These are phyloP conservation scores for Cladosporium sp. DNA, from an alignment of 2,329 filamentous ascomycete genomes.

Conservation along the genomic window DNA sequence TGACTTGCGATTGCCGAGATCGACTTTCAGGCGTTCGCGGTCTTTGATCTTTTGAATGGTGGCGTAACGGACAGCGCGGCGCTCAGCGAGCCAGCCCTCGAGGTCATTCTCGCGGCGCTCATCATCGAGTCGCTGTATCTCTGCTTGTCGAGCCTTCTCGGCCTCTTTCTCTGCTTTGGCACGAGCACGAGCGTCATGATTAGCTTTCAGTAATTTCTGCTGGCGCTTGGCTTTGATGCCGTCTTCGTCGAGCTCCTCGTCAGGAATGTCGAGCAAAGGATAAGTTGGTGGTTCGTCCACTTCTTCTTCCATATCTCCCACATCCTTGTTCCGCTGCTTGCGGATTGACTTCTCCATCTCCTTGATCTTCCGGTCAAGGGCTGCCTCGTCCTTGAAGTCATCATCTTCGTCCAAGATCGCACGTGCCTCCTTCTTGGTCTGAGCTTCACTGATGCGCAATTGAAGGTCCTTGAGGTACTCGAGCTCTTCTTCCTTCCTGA, in stretches of 20 bases:
- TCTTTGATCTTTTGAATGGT: conserved; percentile 85
- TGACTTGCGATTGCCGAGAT: conserved; percentile 93
- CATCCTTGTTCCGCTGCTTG: conserved; percentile 86
- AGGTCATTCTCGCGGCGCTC: conserved; percentile 80
- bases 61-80: conserved; percentile 65
- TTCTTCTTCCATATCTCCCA: conserved; percentile 76
- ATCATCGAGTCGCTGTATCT: conserved; percentile 77
- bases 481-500: conserved; percentile 91
- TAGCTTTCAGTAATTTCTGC: conserved; percentile 88
- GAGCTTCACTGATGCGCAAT: conserved; percentile 58
- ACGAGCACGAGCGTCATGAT: conserved; percentile 86
- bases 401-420: conserved; percentile 75
- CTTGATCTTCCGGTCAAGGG: conserved; percentile 77
- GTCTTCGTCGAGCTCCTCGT: conserved; percentile 90
- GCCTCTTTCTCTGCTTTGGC: conserved; percentile 94
- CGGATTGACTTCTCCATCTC: conserved; percentile 89
- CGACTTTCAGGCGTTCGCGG: conserved; percentile 84
- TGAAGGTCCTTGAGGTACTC: conserved; percentile 91
- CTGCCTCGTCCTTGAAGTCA: conserved; percentile 85
- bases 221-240: conserved; percentile 87
- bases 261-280: conserved; percentile 79
- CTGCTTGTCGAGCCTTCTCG: conserved; percentile 77
- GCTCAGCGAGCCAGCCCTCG: conserved; percentile 81
- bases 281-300: conserved; percentile 80
- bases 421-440: conserved; percentile 87